phyloP scores from a whole-genome alignment of 2,329 filamentous ascomycete genomes.

The Diplodia mutila region DNA sequence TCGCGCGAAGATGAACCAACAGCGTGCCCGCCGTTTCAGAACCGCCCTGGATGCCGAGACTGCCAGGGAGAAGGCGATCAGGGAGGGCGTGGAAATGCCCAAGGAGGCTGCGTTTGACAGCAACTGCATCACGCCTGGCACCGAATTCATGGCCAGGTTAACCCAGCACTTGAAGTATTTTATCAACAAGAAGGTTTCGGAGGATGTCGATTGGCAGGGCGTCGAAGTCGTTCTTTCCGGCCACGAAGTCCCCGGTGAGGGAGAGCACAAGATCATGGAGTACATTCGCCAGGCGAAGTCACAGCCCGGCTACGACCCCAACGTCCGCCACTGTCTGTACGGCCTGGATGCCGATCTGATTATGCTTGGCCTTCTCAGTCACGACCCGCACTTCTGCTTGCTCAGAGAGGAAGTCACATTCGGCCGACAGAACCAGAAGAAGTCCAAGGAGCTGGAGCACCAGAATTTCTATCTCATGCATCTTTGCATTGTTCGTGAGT shows the following conservation, averaged over 20 bases:
- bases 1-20: slow-evolving; percentile 99
- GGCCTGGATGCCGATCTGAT: slow-evolving; percentile 97
- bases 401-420: slow-evolving; percentile 98
- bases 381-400: slow-evolving; percentile 97
- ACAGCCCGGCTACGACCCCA: slow-evolving; percentile 88
- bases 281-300: slow-evolving; percentile 98
- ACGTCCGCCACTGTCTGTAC: slow-evolving; percentile 95
- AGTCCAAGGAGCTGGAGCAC: slow-evolving; percentile 95
- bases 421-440: slow-evolving; percentile 81
- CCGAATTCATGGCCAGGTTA: slow-evolving; percentile 96
- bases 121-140: slow-evolving; percentile 98
- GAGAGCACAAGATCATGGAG: slow-evolving; percentile 99
- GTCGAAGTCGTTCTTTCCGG: slow-evolving; percentile 95
- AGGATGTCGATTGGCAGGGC: slow-evolving; percentile 96
- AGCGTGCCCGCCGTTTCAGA: slow-evolving; percentile 90
- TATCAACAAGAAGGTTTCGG: slow-evolving; percentile 96
- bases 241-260: slow-evolving; percentile 96
- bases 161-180: slow-evolving; percentile 96
- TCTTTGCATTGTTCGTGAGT: slow-evolving; percentile 95
- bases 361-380: slow-evolving; percentile 95
- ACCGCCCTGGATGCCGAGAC: slow-evolving; percentile 89
- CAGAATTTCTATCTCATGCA: slow-evolving; percentile 99
- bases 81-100: slow-evolving; percentile 87
- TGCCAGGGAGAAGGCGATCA: slow-evolving; percentile 88
- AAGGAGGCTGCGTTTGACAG: slow-evolving; percentile 97